These are phyloP conservation scores for Umbelopsis ramanniana DNA, from an alignment of 192 early-diverging fungal species.

Conservation along the genomic window DNA sequence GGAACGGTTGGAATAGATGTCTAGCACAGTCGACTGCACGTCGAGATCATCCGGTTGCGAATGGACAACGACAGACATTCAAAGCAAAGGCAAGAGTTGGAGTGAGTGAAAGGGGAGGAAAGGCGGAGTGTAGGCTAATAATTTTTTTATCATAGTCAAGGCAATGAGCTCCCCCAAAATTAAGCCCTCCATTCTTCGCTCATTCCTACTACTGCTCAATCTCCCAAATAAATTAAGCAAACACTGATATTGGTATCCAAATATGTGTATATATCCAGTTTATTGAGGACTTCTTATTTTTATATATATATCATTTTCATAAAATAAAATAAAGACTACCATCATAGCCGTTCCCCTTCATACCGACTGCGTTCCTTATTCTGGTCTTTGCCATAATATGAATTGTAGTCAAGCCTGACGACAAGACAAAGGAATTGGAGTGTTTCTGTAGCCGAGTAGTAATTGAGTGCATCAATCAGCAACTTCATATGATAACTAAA, in stretches of 20 bases:
- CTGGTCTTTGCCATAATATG: conserved; percentile 63
- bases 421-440: conserved; percentile 67
- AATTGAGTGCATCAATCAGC: conserved; percentile 79
- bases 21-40: neutral
- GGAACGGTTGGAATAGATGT: neutral
- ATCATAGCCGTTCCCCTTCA: conserved; percentile 6
- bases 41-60: neutral
- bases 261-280: conserved; percentile 15
- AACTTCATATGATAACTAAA: conserved; percentile 71
- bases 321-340: neutral
- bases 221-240: conserved; percentile 7
- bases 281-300: neutral
- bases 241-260: neutral
- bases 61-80: conserved; percentile 5
- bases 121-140: neutral
- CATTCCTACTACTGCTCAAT: conserved; percentile 15
- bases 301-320: neutral
- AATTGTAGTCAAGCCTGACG: conserved; percentile 75
- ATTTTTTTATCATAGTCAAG: neutral
- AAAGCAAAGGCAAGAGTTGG: neutral
- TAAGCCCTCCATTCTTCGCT: neutral
- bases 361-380: conserved; percentile 16
- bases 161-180: no score
- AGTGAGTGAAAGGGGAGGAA: neutral
- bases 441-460: conserved; percentile 73